A percentile compares a stretch with the other conserved stretches of the same genome.
Conservation (phyloP, 345 rosid genomes). For the Gossypium stocksii region DNA sequence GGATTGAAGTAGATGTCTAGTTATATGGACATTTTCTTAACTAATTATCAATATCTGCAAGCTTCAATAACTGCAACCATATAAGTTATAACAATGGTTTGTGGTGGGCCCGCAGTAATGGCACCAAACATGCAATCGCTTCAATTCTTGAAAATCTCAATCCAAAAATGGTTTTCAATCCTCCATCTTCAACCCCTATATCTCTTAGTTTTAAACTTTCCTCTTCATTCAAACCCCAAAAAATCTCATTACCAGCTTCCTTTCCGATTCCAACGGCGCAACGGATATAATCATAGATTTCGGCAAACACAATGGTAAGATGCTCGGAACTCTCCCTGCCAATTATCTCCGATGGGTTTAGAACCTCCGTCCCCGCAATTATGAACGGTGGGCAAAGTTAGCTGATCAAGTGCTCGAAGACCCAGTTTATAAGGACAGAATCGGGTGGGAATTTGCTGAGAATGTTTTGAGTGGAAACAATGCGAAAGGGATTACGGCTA, state of each 20-base stretch:
- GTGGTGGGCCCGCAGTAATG: no score
- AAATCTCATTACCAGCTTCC: background rate
- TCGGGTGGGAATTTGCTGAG: conserved; percentile 80
- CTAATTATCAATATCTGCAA: no score
- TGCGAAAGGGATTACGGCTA: conserved; percentile 7
- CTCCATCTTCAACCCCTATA: conserved; percentile 1
- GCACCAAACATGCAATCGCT: background rate
- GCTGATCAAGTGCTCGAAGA: conserved; percentile 72
- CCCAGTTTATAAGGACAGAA: conserved; percentile 57
- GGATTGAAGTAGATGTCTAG: no score
- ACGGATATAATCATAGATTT: conserved; percentile 64
- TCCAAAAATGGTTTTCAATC: background rate
- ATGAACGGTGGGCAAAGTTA: conserved; percentile 62
- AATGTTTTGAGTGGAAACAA: conserved; percentile 41
- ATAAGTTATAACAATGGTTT: no score
- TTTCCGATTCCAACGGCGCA: background rate
- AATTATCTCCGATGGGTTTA: conserved; percentile 72
- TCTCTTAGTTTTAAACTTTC: background rate
- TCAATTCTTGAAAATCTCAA: background rate
- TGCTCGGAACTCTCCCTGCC: conserved; percentile 79
- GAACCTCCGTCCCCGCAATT: conserved; percentile 60
- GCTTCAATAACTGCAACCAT: no score
- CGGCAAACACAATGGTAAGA: conserved; percentile 73
- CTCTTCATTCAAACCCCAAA: background rate
- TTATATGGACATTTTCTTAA: no score